Percentiles rank a stretch among this genome's conserved stretches.
Evolutionary conservation across 176 grass and related monocot species (phyloP).

Genomic region (Thinopyrum elongatum): DNA sequence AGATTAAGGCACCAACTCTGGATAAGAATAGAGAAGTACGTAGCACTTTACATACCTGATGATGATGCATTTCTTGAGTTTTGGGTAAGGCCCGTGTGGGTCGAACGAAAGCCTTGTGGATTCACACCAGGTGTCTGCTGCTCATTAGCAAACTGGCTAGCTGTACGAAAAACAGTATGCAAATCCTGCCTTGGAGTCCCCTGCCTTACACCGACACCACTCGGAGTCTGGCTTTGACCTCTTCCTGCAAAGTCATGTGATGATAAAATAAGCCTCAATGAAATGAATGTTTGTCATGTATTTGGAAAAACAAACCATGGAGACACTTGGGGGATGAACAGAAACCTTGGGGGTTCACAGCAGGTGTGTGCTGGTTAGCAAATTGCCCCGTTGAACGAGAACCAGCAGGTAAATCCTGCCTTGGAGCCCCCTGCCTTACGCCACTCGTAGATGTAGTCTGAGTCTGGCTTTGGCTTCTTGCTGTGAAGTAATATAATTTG

Average conservation of each 20-base stretch:
- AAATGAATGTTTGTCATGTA: neutral
- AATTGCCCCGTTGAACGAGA: constrained; percentile 57
- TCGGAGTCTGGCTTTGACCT: constrained; percentile 52
- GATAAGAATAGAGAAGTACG: neutral
- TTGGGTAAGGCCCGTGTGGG: constrained; percentile 31
- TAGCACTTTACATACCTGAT: constrained; percentile 42
- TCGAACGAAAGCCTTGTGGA: constrained; percentile 46
- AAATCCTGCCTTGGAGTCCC: constrained; percentile 50
- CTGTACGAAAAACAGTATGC: constrained; percentile 45
- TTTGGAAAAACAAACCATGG: neutral
- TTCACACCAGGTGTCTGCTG: constrained; percentile 33
- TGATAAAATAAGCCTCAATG: neutral
- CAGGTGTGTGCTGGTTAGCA: constrained; percentile 47
- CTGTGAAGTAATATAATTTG: constrained; percentile 40
- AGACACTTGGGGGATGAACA: constrained; percentile 30
- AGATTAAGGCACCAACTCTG: neutral
- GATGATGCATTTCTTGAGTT: constrained; percentile 37
- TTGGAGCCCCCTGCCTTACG: constrained; percentile 37
- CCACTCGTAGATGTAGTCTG: constrained; percentile 27
- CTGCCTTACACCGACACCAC: constrained; percentile 23
- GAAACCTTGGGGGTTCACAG: constrained; percentile 41
- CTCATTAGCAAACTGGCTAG: constrained; percentile 53
- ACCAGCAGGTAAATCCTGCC: constrained; percentile 47
- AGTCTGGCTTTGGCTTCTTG: constrained; percentile 63
- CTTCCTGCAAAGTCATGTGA: constrained; percentile 50